Evolutionary conservation across 352 stramenopile species (phyloP).

Genomic region (Elongisporangium undulatum): DNA sequence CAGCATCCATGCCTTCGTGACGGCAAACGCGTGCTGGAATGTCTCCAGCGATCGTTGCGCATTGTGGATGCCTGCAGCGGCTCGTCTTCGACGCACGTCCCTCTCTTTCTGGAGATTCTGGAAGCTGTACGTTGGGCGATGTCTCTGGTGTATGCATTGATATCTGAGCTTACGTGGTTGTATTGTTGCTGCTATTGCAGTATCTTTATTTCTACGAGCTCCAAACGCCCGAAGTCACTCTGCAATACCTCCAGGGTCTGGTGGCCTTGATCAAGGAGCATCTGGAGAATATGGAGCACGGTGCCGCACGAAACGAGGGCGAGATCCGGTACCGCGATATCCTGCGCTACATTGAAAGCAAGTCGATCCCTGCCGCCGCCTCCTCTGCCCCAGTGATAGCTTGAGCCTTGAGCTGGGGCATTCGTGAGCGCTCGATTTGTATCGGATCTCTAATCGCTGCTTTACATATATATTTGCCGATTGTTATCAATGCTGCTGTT

Average conservation of each 20-base stretch:
- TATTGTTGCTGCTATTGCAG: slow-evolving; percentile 18
- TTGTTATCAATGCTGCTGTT: neutral
- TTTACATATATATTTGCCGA: neutral
- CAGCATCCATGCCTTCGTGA: slow-evolving; percentile 85
- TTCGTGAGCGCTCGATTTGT: neutral
- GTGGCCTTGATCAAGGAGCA: slow-evolving; percentile 92
- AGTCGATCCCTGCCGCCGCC: slow-evolving; percentile 18
- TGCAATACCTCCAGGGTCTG: slow-evolving; percentile 68
- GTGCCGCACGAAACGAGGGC: slow-evolving; percentile 52
- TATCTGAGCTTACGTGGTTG: slow-evolving; percentile 28
- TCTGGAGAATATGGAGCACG: slow-evolving; percentile 87
- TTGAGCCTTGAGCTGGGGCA: neutral
- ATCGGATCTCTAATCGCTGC: neutral
- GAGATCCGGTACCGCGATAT: slow-evolving; percentile 87
- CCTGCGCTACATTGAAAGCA: slow-evolving; percentile 66
- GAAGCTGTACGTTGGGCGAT: slow-evolving; percentile 56
- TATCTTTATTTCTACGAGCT: slow-evolving; percentile 95
- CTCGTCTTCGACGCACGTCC: slow-evolving; percentile 79
- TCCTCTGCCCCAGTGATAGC: slow-evolving; percentile 2
- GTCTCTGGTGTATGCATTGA: neutral
- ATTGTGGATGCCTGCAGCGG: slow-evolving; percentile 90
- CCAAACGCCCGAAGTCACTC: slow-evolving; percentile 63
- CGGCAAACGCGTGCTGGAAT: slow-evolving; percentile 94
- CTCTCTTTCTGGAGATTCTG: slow-evolving; percentile 96
- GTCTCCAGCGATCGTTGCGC: slow-evolving; percentile 94